A percentile compares a stretch with the other conserved stretches of the same genome.
Conservation (phyloP, 257 asterid genomes). For the Scutellaria galericulata region DNA sequence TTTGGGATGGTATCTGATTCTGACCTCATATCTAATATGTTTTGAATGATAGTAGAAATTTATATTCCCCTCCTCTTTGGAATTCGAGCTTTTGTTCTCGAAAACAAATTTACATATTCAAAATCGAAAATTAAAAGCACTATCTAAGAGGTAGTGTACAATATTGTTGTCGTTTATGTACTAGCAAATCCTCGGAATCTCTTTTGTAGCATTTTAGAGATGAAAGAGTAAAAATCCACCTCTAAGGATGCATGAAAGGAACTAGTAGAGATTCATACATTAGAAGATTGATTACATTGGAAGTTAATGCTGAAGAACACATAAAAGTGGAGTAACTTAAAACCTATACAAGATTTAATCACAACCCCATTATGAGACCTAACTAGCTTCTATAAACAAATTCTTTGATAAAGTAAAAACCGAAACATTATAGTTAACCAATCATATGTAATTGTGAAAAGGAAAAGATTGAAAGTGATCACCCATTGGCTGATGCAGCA, state of each 20-base stretch:
- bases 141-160: no score
- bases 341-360: slow-evolving; percentile 29
- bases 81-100: neutral
- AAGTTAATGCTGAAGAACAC: neutral
- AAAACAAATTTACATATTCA: neutral
- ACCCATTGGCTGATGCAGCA: slow-evolving; percentile 42
- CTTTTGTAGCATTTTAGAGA: neutral
- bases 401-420: slow-evolving; percentile 2
- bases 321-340: neutral
- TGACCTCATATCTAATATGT: neutral
- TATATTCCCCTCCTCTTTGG: neutral
- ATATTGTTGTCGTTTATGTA: no score
- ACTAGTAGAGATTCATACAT: slow-evolving; percentile 25
- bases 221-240: neutral
- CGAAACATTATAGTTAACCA: slow-evolving; percentile 29
- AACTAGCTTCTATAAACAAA: slow-evolving; percentile 32
- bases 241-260: slow-evolving; percentile 29
- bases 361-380: slow-evolving; percentile 32
- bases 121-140: neutral
- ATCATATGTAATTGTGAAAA: slow-evolving; percentile 41
- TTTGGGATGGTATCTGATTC: neutral
- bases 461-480: slow-evolving; percentile 48
- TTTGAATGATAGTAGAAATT: neutral
- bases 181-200: no score
- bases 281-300: slow-evolving; percentile 30